A percentile compares a stretch with the other conserved stretches of the same genome.
phyloP scores from a whole-genome alignment of 768 basidiomycete species.

The Naganishia vishniacii region DNA sequence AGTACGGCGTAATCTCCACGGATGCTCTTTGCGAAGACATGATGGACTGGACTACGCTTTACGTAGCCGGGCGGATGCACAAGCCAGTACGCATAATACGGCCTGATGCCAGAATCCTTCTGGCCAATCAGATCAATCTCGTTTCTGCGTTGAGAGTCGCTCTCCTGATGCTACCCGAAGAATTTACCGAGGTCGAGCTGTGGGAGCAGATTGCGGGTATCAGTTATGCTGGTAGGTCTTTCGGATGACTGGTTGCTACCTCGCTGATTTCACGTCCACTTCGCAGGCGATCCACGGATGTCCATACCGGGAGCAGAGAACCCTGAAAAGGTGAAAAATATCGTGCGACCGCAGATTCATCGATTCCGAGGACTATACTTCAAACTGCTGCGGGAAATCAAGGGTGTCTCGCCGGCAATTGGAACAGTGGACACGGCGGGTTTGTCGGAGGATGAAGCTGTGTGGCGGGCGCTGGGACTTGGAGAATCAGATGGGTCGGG shows the following conservation, averaged over 20 bases:
- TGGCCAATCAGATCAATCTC: slow-evolving; percentile 90
- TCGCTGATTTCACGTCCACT: too few relatives aligned
- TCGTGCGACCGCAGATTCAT: slow-evolving; percentile 67
- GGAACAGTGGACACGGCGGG: neutral
- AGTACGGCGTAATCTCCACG: slow-evolving; percentile 91
- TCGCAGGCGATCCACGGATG: slow-evolving; percentile 83
- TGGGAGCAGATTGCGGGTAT: slow-evolving; percentile 81
- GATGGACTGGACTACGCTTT: slow-evolving; percentile 85
- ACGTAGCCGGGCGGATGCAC: slow-evolving; percentile 93
- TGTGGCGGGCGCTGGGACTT: neutral
- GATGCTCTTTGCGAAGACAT: slow-evolving; percentile 84
- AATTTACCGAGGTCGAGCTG: slow-evolving; percentile 73
- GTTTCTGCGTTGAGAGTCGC: slow-evolving; percentile 84
- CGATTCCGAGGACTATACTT: slow-evolving; percentile 87
- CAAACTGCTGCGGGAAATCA: slow-evolving; percentile 52
- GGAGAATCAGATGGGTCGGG: neutral
- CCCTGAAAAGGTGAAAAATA: slow-evolving; percentile 86
- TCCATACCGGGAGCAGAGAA: slow-evolving; percentile 80
- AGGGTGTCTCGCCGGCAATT: slow-evolving; percentile 41
- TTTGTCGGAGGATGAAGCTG: slow-evolving; percentile 11
- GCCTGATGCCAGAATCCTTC: slow-evolving; percentile 69
- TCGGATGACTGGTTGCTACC: neutral
- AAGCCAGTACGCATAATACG: slow-evolving; percentile 60
- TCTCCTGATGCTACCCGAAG: slow-evolving; percentile 73
- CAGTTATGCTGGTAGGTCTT: slow-evolving; percentile 57